These are phyloP conservation scores for Xenoacremonium recifei DNA, from an alignment of 2,329 filamentous ascomycete species.

Conservation along the genomic window DNA sequence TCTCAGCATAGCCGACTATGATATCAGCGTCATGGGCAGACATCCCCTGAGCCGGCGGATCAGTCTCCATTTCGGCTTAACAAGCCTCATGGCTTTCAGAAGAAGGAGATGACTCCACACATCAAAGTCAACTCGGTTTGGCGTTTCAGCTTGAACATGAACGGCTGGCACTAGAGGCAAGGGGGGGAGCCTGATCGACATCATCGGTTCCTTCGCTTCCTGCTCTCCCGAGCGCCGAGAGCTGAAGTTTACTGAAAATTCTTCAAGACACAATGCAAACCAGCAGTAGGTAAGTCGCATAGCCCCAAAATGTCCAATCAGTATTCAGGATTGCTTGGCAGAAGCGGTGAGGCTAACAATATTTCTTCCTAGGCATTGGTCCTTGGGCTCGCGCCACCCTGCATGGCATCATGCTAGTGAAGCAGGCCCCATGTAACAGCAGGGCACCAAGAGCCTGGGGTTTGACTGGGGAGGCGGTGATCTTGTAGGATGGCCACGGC, in stretches of 20 bases:
- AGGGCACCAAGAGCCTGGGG: slow-evolving; percentile 19
- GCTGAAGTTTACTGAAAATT: not conserved
- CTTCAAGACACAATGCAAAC: not conserved
- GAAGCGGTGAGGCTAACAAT: slow-evolving; percentile 20
- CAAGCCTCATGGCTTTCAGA: not conserved
- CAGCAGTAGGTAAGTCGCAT: not conserved
- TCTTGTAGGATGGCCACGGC: slow-evolving; percentile 9
- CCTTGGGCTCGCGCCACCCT: slow-evolving; percentile 17
- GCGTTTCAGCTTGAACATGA: not conserved
- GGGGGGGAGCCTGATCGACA: not conserved
- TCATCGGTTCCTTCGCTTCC: not conserved
- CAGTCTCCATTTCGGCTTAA: too few relatives aligned
- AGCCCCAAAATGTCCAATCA: not conserved
- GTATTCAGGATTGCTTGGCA: not conserved
- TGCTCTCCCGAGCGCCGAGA: not conserved
- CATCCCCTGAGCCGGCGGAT: too few relatives aligned
- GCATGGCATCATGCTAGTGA: slow-evolving; percentile 14
- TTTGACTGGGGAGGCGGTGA: slow-evolving; percentile 8
- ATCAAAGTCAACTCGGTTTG: not conserved
- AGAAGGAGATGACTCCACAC: not conserved
- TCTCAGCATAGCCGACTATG: too few relatives aligned
- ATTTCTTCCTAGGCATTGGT: slow-evolving; percentile 18
- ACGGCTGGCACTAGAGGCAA: not conserved
- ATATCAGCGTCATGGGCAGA: too few relatives aligned
- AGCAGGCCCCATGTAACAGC: slow-evolving; percentile 24